Evolutionary conservation across 2,329 filamentous ascomycete genomes (phyloP).

Genomic region (Cladosporium sp.): DNA sequence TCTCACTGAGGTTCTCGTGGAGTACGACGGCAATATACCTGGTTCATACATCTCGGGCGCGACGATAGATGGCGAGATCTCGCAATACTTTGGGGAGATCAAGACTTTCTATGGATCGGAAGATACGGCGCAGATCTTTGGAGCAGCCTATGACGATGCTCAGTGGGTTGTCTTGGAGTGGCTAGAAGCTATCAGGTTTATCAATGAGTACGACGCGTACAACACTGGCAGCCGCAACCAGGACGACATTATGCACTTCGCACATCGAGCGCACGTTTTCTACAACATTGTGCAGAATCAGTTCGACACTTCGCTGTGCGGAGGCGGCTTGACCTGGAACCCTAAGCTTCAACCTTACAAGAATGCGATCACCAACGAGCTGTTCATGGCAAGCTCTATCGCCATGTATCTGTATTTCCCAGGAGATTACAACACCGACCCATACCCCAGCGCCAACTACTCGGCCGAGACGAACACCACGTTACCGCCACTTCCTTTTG

Average conservation of each 20-base stretch:
- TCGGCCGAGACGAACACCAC: constrained; percentile 36
- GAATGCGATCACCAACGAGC: constrained; percentile 93
- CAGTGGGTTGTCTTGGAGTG: constrained; percentile 41
- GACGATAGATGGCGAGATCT: constrained; percentile 30
- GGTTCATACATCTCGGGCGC: constrained; percentile 21
- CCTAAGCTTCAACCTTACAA: constrained; percentile 82
- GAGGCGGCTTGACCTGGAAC: constrained; percentile 91
- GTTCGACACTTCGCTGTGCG: constrained; percentile 80
- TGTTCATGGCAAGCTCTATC: constrained; percentile 82
- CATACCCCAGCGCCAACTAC: constrained; percentile 39
- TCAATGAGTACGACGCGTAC: constrained; percentile 34
- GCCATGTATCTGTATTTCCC: constrained; percentile 91
- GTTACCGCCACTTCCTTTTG: constrained; percentile 48
- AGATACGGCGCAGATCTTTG: constrained; percentile 37
- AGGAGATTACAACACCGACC: constrained; percentile 67
- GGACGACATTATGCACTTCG: constrained; percentile 73
- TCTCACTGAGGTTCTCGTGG: constrained; percentile 25
- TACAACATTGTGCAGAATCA: constrained; percentile 79
- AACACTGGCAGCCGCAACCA: constrained; percentile 51
- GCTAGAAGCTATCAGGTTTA: constrained; percentile 38
- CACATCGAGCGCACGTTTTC: constrained; percentile 82
- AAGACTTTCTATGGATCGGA: constrained; percentile 33
- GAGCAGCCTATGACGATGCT: constrained; percentile 38
- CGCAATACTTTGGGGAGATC: constrained; percentile 33
- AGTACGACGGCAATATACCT: constrained; percentile 24